Evolutionary conservation across 495 filamentous ascomycete species (phyloP).

Genomic region (Penicillium verhagenii): DNA sequence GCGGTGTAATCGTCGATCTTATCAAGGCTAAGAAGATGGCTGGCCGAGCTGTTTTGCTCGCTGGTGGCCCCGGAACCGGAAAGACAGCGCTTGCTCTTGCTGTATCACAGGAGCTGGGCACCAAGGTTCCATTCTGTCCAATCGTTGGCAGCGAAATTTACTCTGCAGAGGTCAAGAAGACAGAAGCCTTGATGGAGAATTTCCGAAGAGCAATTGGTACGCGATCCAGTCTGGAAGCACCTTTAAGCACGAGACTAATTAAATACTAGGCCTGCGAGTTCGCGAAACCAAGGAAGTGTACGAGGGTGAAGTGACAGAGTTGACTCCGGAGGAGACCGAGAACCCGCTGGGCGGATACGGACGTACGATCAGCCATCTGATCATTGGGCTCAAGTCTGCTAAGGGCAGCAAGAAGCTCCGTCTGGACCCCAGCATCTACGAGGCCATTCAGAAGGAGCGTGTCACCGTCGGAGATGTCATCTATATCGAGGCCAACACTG

Average conservation of each 20-base stretch:
- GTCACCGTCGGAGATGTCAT: conserved; percentile 96
- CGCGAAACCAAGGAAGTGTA: conserved; percentile 98
- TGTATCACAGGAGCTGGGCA: conserved; percentile 91
- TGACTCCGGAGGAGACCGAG: conserved; percentile 96
- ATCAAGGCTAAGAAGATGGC: conserved; percentile 96
- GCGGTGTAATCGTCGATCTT: conserved; percentile 91
- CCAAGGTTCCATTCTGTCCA: conserved; percentile 95
- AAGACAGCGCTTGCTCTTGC: conserved; percentile 95
- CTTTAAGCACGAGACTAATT: conserved; percentile 17
- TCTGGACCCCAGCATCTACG: conserved; percentile 95
- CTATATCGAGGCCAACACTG: conserved; percentile 98
- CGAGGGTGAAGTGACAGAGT: conserved; percentile 93
- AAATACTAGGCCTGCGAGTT: conserved; percentile 67
- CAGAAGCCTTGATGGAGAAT: conserved; percentile 97
- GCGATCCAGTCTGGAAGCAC: conserved; percentile 11
- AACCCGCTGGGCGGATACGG: conserved; percentile 96
- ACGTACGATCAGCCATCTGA: conserved; percentile 85
- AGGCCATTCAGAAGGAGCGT: conserved; percentile 96
- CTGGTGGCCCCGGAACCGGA: conserved; percentile 90
- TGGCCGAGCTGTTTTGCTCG: conserved; percentile 86
- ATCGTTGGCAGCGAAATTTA: conserved; percentile 98
- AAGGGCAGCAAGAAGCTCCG: conserved; percentile 96
- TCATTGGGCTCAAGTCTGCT: conserved; percentile 86
- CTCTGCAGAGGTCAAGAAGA: conserved; percentile 97
- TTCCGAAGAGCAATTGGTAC: conserved; percentile 91